Evolutionary conservation across 2,329 filamentous ascomycete species (phyloP).

Genomic region (Colletotrichum sp.): DNA sequence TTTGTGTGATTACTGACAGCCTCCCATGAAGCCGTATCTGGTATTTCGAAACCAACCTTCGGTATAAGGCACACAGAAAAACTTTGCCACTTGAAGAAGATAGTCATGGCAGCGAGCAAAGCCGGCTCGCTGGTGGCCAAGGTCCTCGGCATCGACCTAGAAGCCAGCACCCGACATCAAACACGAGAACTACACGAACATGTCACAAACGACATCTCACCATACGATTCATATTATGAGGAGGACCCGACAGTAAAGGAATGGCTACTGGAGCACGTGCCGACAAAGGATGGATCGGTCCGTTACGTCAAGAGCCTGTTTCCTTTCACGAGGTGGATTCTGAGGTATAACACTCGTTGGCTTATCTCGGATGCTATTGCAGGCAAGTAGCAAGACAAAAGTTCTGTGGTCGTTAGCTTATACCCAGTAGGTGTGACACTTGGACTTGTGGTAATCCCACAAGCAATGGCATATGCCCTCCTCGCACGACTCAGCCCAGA

Average conservation of each 20-base stretch:
- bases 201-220: not conserved
- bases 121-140: constrained; percentile 78
- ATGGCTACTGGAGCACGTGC: constrained; percentile 62
- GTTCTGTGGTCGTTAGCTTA: constrained; percentile 16
- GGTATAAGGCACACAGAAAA: not conserved
- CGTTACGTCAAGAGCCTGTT: constrained; percentile 61
- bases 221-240: constrained; percentile 51
- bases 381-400: constrained; percentile 54
- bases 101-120: constrained; percentile 46
- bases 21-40: not conserved
- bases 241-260: constrained; percentile 69
- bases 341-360: constrained; percentile 75
- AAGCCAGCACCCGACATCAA: constrained; percentile 39
- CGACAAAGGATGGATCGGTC: constrained; percentile 47
- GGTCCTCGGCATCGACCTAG: constrained; percentile 80
- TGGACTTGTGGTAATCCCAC: constrained; percentile 77
- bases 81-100: not conserved
- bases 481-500: constrained; percentile 71
- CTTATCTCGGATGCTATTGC: constrained; percentile 75
- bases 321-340: constrained; percentile 73
- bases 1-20: not conserved
- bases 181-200: constrained; percentile 1
- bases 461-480: constrained; percentile 80
- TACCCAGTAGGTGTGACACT: constrained; percentile 37
- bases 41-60: not conserved